Evolutionary conservation across 2,329 filamentous ascomycete genomes (phyloP).

Genomic region (Diaporthe nobilis): DNA sequence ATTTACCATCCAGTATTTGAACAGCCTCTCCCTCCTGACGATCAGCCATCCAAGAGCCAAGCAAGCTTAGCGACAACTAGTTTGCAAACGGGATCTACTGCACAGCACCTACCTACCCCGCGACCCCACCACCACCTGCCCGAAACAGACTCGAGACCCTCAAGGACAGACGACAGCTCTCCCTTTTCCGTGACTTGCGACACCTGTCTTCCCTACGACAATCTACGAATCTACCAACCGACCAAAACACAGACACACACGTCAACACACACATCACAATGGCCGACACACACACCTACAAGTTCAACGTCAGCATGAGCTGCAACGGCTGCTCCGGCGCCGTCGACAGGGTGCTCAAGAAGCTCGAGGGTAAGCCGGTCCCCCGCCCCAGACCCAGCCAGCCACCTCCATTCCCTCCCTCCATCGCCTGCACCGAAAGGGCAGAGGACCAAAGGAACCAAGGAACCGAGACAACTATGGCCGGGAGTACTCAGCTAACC

Average conservation of each 20-base stretch:
- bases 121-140: slow-evolving; percentile 25
- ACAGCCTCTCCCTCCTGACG: background rate
- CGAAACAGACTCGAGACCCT: slow-evolving; percentile 7
- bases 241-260: background rate
- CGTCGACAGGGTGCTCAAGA: slow-evolving; percentile 91
- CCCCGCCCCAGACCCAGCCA: background rate
- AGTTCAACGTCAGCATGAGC: slow-evolving; percentile 94
- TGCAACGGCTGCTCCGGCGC: slow-evolving; percentile 97
- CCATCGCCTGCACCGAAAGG: too few relatives aligned
- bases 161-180: slow-evolving; percentile 23
- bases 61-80: slow-evolving; percentile 2
- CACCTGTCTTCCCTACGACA: background rate
- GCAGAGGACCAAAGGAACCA: background rate
- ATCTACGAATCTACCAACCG: background rate
- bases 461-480: too few relatives aligned
- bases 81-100: slow-evolving; percentile 29
- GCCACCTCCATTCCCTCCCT: background rate
- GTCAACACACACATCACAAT: slow-evolving; percentile 61
- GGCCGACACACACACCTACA: slow-evolving; percentile 88
- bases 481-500: background rate
- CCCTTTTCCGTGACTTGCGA: background rate
- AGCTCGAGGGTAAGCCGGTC: slow-evolving; percentile 81
- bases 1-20: background rate
- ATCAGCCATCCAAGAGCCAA: background rate
- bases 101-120: slow-evolving; percentile 18